These are phyloP conservation scores for Endocladia muricata DNA, from an alignment of 31 red algal genomes.

Conservation along the genomic window DNA sequence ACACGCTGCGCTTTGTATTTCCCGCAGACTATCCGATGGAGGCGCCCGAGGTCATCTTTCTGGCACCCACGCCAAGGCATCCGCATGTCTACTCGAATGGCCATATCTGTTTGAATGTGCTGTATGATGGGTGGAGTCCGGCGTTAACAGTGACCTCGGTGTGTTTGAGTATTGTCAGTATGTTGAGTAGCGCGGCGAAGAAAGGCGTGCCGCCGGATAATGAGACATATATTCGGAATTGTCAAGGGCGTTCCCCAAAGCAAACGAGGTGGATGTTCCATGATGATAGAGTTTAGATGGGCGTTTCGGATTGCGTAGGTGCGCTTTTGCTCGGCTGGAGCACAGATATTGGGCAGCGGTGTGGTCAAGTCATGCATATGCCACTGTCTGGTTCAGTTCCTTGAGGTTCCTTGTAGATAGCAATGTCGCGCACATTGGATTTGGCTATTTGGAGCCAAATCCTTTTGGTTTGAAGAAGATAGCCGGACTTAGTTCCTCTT, in stretches of 20 bases:
- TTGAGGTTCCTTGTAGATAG: too few species aligned
- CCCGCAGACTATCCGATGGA: conserved; percentile 97
- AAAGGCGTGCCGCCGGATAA: conserved; percentile 96
- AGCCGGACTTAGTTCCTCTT: too few species aligned
- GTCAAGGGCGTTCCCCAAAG: conserved; percentile 90
- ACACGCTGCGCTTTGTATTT: conserved; percentile 88
- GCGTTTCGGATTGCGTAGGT: too few species aligned
- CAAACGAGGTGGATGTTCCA: conserved; percentile 98
- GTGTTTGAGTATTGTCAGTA: conserved; percentile 92
- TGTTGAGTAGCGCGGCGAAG: conserved; percentile 97
- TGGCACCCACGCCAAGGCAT: conserved; percentile 82
- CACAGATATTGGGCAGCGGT: too few species aligned
- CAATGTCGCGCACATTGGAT: too few species aligned
- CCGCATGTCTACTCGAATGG: conserved; percentile 97
- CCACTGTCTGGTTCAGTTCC: too few species aligned
- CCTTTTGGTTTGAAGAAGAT: too few species aligned
- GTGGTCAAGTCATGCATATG: too few species aligned
- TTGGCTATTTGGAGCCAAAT: too few species aligned
- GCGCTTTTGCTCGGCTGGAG: too few species aligned
- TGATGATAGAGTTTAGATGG: conserved; percentile 93
- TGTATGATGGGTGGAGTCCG: conserved; percentile 97
- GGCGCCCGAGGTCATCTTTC: conserved; percentile 96
- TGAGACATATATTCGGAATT: conserved; percentile 94
- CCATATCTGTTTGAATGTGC: conserved; percentile 93
- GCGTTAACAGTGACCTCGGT: conserved; percentile 97